Evolutionary conservation across 495 filamentous ascomycete genomes (phyloP).

Genomic region (Xylaria longipes): DNA sequence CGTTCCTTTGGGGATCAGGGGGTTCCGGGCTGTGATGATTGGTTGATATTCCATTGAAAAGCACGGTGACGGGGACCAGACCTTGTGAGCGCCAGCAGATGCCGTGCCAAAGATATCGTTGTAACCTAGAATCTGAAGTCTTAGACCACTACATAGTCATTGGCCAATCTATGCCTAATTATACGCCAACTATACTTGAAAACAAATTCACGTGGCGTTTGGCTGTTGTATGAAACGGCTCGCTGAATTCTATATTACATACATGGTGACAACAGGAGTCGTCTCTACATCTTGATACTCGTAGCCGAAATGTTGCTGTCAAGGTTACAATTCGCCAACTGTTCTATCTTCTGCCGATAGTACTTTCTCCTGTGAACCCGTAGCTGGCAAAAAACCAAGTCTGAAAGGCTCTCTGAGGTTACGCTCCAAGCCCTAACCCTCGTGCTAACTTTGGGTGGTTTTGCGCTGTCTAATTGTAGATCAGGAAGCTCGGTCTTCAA

Average conservation of each 20-base stretch:
- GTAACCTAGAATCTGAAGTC: no score
- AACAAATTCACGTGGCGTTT: background rate
- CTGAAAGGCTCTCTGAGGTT: background rate
- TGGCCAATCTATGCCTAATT: no score
- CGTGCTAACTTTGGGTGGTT: background rate
- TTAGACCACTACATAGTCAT: no score
- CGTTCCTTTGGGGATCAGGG: no score
- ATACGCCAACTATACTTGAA: no score
- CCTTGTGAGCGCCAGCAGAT: no score
- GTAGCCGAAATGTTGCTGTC: background rate
- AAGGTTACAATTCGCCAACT: background rate
- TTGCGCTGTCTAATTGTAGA: background rate
- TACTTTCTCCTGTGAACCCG: background rate
- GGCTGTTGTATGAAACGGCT: background rate
- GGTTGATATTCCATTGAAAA: no score
- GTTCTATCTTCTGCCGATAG: slow-evolving; percentile 1
- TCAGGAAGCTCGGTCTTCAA: slow-evolving; percentile 7
- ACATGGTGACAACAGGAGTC: background rate
- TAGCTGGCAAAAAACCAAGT: background rate
- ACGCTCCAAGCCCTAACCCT: background rate
- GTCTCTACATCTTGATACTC: background rate
- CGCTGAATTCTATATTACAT: background rate
- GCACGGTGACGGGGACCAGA: no score
- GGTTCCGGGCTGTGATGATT: no score
- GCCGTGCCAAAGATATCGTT: no score